These are phyloP conservation scores for Podospora sp. DNA, from an alignment of 495 filamentous ascomycete genomes.

Conservation along the genomic window DNA sequence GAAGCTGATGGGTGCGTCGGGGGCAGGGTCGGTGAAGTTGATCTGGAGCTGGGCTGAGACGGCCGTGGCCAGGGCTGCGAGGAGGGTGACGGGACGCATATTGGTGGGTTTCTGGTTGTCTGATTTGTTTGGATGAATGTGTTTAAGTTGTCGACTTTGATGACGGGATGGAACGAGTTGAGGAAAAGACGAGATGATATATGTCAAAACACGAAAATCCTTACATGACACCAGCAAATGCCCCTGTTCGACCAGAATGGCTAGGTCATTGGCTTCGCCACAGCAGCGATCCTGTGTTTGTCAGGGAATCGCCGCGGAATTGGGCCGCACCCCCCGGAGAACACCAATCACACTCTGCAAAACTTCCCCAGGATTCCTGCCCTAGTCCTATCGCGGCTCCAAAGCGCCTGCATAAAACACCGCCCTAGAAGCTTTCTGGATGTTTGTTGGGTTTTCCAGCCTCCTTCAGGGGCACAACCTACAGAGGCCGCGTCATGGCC, in stretches of 20 bases:
- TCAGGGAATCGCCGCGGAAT: not conserved
- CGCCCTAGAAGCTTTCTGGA: not conserved
- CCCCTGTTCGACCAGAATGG: not conserved
- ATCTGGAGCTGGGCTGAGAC: not conserved
- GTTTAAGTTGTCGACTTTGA: too few species aligned
- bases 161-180: too few species aligned
- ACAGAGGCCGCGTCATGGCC: conserved; percentile 2
- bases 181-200: too few species aligned
- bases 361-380: not conserved
- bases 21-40: not conserved
- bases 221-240: too few species aligned
- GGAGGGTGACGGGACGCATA: not conserved
- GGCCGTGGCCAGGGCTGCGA: not conserved
- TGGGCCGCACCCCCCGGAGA: not conserved
- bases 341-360: not conserved
- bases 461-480: not conserved
- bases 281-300: not conserved
- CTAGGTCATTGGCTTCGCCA: not conserved
- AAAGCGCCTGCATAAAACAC: not conserved
- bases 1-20: not conserved
- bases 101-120: not conserved
- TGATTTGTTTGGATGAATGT: not conserved
- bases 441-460: not conserved
- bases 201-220: too few species aligned
- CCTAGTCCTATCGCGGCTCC: not conserved